Evolutionary conservation across 2,329 filamentous ascomycete genomes (phyloP).

Genomic region (Fusarium acutatum): DNA sequence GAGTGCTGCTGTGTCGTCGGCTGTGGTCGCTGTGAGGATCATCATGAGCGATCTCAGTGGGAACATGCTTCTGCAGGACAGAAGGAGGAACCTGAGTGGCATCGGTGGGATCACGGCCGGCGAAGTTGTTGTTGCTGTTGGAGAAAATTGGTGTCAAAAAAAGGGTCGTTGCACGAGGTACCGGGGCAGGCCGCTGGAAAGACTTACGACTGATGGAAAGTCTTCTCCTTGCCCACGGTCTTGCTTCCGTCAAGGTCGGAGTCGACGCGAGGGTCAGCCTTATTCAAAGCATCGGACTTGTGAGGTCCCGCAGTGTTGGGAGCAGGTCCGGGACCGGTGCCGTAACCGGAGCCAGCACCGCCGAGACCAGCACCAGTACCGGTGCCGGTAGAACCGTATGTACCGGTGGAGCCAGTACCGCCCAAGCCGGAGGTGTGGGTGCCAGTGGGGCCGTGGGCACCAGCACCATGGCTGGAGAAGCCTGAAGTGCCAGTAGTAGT

Average conservation of each 20-base stretch:
- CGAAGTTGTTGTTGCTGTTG: constrained; percentile 22
- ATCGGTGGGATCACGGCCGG: constrained; percentile 59
- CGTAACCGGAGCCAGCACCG: constrained; percentile 40
- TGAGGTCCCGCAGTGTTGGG: constrained; percentile 56
- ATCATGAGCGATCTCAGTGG: constrained; percentile 55
- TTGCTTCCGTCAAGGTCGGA: constrained; percentile 57
- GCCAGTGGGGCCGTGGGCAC: constrained; percentile 19
- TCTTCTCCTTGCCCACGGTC: constrained; percentile 62
- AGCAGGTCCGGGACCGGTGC: constrained; percentile 45
- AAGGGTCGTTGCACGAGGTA: not conserved
- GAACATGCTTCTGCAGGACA: constrained; percentile 57
- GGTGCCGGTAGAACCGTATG: constrained; percentile 21
- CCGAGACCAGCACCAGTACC: constrained; percentile 7
- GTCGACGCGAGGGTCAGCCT: constrained; percentile 60
- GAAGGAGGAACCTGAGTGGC: constrained; percentile 67
- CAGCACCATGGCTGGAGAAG: constrained; percentile 15
- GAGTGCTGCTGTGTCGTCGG: constrained; percentile 57
- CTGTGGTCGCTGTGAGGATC: constrained; percentile 54
- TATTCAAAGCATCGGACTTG: not conserved
- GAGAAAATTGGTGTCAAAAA: constrained; percentile 22
- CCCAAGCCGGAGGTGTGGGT: not conserved
- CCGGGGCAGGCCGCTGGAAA: constrained; percentile 1
- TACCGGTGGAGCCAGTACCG: not conserved
- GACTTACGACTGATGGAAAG: constrained; percentile 51
- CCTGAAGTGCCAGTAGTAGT: constrained; percentile 23